Evolutionary conservation across 2,329 filamentous ascomycete species (phyloP), one percentile per base, ranked within the genome.

Genomic region (Penicillium sumatraense): DNA sequence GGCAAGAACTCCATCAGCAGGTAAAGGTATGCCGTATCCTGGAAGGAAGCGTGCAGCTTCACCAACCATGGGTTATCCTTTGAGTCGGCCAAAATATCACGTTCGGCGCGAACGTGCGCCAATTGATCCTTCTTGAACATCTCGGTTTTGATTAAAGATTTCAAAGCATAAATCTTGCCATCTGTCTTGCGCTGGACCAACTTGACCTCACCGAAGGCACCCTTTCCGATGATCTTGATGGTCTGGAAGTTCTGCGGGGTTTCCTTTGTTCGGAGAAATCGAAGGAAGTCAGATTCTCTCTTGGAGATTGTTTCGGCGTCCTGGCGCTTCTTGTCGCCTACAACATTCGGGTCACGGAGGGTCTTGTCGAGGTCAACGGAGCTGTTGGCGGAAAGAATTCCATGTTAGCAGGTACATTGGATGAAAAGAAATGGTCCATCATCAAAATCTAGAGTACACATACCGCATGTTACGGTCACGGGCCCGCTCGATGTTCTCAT

Each of bases 41-140:
- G 95, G 82, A 99, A 99, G 0, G 95, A 98, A 11, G 95, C 97
- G 80, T 91, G 96, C 59, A 99, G 86, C 82, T 97, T 99, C 68
- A 99, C 95, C 14, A 99, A 91, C 95, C 95, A 99, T 5, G 95
- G 93, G 72, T 95, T 98, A 82, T 99, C 95, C n/a, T 79, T 79
- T 31, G 93, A 96, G 75, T 99, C 96, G 59, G 95, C 95, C 61
- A 99, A 81, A 66, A 99, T 98, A 74, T 99, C 95, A 83, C 95
- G 88, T 79, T 99, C 95, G 50, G 95, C 93, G 61, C 96, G 92
- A 57, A 99, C 95, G 78, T 99, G 95, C 16, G 95, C 95, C 58
- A 99, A 81, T 75, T 99, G 95, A 72, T 99, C 95, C 78, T 96
- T 97, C 80, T 96, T 97, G 81, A 97, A 97, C 95, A 99, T 99